A percentile compares a stretch with the other conserved stretches of the same genome.
Evolutionary conservation across 805 yeast species (phyloP).

Genomic region (Maudiozyma turicensis): DNA sequence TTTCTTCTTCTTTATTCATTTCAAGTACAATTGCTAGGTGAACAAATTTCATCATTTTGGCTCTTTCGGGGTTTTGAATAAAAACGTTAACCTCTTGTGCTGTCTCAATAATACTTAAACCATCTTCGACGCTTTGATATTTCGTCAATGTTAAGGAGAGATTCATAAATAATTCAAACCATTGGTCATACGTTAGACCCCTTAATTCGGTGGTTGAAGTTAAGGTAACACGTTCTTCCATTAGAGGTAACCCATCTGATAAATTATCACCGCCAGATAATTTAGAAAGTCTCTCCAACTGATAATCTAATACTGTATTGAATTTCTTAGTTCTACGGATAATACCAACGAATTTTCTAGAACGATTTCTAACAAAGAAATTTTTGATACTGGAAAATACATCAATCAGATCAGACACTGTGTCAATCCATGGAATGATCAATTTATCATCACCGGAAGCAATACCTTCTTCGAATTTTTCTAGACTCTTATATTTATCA

Average conservation of each 20-base stretch:
- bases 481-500: slow-evolving; percentile 46
- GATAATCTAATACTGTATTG: slow-evolving; percentile 60
- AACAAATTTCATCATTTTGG: slow-evolving; percentile 51
- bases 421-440: slow-evolving; percentile 68
- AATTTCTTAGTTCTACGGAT: slow-evolving; percentile 51
- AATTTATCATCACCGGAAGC: slow-evolving; percentile 49
- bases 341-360: slow-evolving; percentile 59
- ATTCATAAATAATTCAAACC: slow-evolving; percentile 82
- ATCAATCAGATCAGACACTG: slow-evolving; percentile 75
- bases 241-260: slow-evolving; percentile 27
- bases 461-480: slow-evolving; percentile 41
- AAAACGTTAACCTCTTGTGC: slow-evolving; percentile 77
- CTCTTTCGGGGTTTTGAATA: slow-evolving; percentile 50
- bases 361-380: slow-evolving; percentile 71
- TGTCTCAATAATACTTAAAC: slow-evolving; percentile 58
- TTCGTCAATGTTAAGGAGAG: slow-evolving; percentile 60
- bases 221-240: slow-evolving; percentile 34
- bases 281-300: slow-evolving; percentile 56
- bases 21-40: slow-evolving; percentile 49
- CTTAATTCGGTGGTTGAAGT: slow-evolving; percentile 55
- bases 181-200: slow-evolving; percentile 64
- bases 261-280: slow-evolving; percentile 47
- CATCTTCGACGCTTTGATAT: slow-evolving; percentile 50
- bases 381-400: slow-evolving; percentile 67
- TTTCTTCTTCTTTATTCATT: slow-evolving; percentile 40